Evolutionary conservation across 768 basidiomycete species (phyloP).

Genomic region (Amanita inopinata): DNA sequence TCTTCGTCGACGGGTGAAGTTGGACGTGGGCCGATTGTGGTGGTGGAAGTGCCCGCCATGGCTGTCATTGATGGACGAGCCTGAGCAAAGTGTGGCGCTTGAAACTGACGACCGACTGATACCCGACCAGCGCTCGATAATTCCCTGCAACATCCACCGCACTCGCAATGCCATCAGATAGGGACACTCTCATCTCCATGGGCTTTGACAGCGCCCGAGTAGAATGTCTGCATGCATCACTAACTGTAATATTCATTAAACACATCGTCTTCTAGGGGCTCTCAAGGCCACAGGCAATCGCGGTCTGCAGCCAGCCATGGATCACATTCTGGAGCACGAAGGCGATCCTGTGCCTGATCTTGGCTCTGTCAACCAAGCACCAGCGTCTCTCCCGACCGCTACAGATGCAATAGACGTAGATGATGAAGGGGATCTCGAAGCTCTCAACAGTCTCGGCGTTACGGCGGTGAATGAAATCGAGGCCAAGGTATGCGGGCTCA

Average conservation of each 20-base stretch:
- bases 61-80: neutral
- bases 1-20: constrained; percentile 54
- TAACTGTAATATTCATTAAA: constrained; percentile 8
- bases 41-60: constrained; percentile 19
- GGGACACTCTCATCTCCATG: constrained; percentile 72
- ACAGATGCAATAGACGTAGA: constrained; percentile 39
- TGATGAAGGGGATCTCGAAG: constrained; percentile 68
- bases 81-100: no score
- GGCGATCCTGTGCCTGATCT: constrained; percentile 66
- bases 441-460: constrained; percentile 40
- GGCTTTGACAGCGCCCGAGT: constrained; percentile 80
- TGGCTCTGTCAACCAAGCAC: constrained; percentile 26
- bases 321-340: constrained; percentile 77
- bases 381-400: constrained; percentile 17
- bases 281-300: constrained; percentile 73
- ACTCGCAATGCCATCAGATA: constrained; percentile 45
- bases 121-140: no score
- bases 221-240: constrained; percentile 47
- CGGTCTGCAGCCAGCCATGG: constrained; percentile 88
- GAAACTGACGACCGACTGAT: no score
- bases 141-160: no score
- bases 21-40: constrained; percentile 14
- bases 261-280: constrained; percentile 53
- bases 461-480: constrained; percentile 37
- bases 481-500: constrained; percentile 44